Base-by-base conservation (phyloP, 2,329 filamentous ascomycete species). In the Sarocladiaceae sp. region DNA sequence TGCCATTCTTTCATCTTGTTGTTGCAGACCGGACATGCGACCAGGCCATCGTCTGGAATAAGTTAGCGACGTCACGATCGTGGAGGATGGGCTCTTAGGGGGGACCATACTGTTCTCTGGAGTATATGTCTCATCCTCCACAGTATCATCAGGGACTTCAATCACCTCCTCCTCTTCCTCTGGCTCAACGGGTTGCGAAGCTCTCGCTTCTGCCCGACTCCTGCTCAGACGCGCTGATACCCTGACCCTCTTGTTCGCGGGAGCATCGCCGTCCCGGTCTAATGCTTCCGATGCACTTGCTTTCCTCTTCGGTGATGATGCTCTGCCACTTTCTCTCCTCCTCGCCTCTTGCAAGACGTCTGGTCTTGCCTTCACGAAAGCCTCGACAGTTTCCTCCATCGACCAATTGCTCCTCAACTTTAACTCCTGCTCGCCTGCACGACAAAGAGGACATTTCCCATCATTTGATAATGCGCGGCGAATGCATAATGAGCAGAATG, bases 401-500 rank as follows among this genome's bases (percentile, higher is more conserved):
- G 87, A 84, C 79, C 86, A 88, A 66, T 97, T 97, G 44, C 86
- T 86, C 54, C 91, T 80, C 59, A 99, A 66, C 66, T 90, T 94
- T 55, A 90, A 79, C 65, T 93, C 90, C 66, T 97, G 91, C 59
- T 96, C 90, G 1, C 75, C 69, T 5, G 82, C 74, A 50, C 90
- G 84, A 69, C 94, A 99, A 1, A 90, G 76, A 0, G 94, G 94
- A 61, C 94, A 99, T 68, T 88, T 91, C 8, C 90, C 88, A 58
- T 97, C 91, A 28, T 82, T 79, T 2, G 86, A 86, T 1, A 99
- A 78, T 55, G 88, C 90, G 56, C 92, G 80, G 26, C 94, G 87
- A 66, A 99, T 97, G 68, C 94, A 99, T 51, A 96, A 74, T 6
- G 93, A 97, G 76, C 94, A 99, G 65, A 99, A 99, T 0, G 94